Percentiles rank a stretch among this genome's conserved stretches.
phyloP scores from a whole-genome alignment of 257 asterid species.

The Plantago elongata region DNA sequence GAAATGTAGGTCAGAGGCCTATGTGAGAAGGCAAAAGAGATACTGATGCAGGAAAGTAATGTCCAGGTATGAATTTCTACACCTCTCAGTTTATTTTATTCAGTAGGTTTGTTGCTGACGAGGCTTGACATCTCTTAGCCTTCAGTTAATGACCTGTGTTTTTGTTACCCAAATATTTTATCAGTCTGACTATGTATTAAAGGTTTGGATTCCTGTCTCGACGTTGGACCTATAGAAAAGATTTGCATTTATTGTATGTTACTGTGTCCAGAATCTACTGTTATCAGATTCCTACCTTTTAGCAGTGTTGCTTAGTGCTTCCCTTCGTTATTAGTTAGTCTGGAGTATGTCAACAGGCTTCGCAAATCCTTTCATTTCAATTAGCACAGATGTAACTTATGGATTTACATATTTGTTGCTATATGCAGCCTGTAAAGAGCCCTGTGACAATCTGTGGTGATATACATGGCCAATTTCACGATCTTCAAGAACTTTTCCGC shows the following conservation, averaged over 20 bases:
- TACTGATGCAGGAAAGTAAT: constrained; percentile 82
- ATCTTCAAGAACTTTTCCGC: constrained; percentile 92
- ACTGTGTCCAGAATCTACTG: neutral
- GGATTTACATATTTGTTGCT: constrained; percentile 26
- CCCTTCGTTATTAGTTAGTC: neutral
- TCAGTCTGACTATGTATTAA: no score
- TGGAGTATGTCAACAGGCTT: neutral
- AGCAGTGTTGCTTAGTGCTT: no score
- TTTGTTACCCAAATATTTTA: no score
- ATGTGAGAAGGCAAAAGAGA: constrained; percentile 95
- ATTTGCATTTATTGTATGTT: no score
- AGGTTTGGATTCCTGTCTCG: no score
- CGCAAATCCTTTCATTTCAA: no score
- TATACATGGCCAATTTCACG: constrained; percentile 96
- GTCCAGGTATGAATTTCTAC: constrained; percentile 65
- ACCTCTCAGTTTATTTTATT: neutral
- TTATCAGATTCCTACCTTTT: neutral
- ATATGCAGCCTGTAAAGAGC: constrained; percentile 88
- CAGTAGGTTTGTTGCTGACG: neutral
- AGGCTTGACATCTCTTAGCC: no score
- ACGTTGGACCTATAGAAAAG: no score
- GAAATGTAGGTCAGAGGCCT: constrained; percentile 63
- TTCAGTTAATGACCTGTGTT: no score
- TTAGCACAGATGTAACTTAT: neutral
- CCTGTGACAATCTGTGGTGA: constrained; percentile 98